These are phyloP conservation scores for Suhomyces sp. DNA, from an alignment of 805 yeast species.

Conservation along the genomic window DNA sequence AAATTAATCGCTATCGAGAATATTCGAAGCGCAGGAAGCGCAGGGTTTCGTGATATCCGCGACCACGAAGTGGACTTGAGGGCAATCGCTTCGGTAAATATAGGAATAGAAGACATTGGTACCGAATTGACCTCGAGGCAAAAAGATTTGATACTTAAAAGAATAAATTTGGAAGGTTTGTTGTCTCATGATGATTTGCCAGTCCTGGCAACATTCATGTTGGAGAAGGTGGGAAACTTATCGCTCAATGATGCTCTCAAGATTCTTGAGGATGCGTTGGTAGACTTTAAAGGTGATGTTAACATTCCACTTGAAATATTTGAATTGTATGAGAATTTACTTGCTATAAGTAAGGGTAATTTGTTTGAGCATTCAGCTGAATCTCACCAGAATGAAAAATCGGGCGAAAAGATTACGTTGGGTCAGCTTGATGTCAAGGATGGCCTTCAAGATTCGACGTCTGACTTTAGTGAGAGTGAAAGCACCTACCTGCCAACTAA, in stretches of 20 bases:
- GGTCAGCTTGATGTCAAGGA: not conserved
- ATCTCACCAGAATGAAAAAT: not conserved
- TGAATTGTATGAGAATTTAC: conserved; percentile 20
- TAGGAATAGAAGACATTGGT: conserved; percentile 24
- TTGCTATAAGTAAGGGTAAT: conserved; percentile 5
- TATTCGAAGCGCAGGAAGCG: not conserved
- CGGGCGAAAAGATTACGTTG: not conserved
- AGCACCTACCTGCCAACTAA: not conserved
- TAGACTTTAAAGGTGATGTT: conserved; percentile 28
- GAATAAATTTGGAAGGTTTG: conserved; percentile 25
- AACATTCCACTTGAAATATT: conserved; percentile 29
- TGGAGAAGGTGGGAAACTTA: conserved; percentile 24
- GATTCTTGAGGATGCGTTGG: conserved; percentile 27
- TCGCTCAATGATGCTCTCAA: conserved; percentile 20
- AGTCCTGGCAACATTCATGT: conserved; percentile 24
- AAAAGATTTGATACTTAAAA: conserved; percentile 25
- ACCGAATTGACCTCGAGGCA: conserved; percentile 21
- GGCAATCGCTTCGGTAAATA: conserved; percentile 22
- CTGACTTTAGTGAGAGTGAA: not conserved
- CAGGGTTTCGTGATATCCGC: conserved; percentile 1
- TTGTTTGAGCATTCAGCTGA: conserved; percentile 6
- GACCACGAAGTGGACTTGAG: conserved; percentile 12
- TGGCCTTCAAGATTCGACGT: not conserved
- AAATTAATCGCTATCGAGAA: not conserved
- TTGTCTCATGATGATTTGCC: conserved; percentile 31